Conservation (phyloP, 1,284 basidiomycete genomes). For the Puccinia coronata region DNA sequence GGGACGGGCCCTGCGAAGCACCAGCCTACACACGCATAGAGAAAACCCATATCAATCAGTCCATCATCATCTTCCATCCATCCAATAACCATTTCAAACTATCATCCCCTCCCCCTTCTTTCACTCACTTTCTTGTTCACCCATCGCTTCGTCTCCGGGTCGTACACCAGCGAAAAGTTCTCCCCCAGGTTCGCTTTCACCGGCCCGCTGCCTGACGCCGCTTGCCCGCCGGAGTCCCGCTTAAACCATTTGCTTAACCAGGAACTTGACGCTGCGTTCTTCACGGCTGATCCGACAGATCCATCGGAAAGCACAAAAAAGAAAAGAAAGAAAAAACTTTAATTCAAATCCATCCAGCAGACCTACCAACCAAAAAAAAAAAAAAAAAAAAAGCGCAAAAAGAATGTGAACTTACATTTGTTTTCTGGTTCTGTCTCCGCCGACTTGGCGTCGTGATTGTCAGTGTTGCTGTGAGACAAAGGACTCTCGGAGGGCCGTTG, state of each 20-base stretch:
- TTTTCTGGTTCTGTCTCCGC: background rate
- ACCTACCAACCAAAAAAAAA: background rate
- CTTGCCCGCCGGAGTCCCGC: constrained; percentile 59
- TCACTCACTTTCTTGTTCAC: constrained; percentile 81
- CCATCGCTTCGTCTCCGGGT: constrained; percentile 92
- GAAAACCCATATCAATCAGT: background rate
- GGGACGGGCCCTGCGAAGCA: constrained; percentile 65
- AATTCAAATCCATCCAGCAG: background rate
- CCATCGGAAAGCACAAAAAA: background rate
- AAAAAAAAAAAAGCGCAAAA: background rate
- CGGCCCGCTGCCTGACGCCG: constrained; percentile 65
- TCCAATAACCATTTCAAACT: background rate
- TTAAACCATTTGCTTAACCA: constrained; percentile 75
- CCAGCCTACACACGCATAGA: constrained; percentile 55
- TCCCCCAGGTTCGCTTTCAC: constrained; percentile 90
- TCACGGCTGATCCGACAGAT: constrained; percentile 51
- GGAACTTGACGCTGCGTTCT: constrained; percentile 53
- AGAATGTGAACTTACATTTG: constrained; percentile 25
- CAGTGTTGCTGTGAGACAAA: background rate
- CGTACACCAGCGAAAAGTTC: constrained; percentile 86
- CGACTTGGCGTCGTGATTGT: background rate
- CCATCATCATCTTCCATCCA: no score
- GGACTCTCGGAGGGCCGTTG: background rate
- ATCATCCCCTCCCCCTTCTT: background rate
- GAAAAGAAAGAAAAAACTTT: background rate